These are phyloP conservation scores for Sordariomycetes sp. DNA, from an alignment of 2,329 filamentous ascomycete species.

Conservation along the genomic window DNA sequence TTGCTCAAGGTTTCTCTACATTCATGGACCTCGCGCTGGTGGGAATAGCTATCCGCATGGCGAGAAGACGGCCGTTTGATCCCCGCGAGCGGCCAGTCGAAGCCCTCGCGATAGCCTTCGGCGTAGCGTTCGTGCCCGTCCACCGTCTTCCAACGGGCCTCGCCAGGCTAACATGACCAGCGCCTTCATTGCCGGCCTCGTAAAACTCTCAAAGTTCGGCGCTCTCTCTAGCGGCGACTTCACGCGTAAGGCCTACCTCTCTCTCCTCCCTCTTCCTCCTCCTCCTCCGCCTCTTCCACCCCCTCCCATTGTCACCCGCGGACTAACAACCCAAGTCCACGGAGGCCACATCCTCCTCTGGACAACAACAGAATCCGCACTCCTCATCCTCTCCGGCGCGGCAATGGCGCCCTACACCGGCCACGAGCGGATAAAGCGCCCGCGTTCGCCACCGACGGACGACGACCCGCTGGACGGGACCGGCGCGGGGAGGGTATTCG, in stretches of 20 bases:
- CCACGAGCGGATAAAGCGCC: not conserved
- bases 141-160: not conserved
- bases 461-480: not conserved
- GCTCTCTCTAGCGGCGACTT: not conserved
- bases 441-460: not conserved
- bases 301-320: no score
- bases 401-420: not conserved
- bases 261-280: not conserved
- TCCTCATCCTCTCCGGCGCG: not conserved
- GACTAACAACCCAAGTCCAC: conserved; percentile 10
- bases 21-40: not conserved
- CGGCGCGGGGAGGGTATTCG: not conserved
- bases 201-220: conserved; percentile 1
- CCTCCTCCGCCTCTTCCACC: not conserved
- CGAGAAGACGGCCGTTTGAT: not conserved
- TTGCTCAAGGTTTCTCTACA: not conserved
- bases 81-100: not conserved
- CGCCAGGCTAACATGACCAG: not conserved
- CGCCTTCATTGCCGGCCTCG: not conserved
- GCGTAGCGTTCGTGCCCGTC: not conserved
- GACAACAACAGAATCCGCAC: not conserved
- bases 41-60: not conserved
- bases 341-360: not conserved
- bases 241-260: not conserved
- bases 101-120: not conserved